Conservation (phyloP, 257 asterid species). For the Jacaranda mimosifolia region DNA sequence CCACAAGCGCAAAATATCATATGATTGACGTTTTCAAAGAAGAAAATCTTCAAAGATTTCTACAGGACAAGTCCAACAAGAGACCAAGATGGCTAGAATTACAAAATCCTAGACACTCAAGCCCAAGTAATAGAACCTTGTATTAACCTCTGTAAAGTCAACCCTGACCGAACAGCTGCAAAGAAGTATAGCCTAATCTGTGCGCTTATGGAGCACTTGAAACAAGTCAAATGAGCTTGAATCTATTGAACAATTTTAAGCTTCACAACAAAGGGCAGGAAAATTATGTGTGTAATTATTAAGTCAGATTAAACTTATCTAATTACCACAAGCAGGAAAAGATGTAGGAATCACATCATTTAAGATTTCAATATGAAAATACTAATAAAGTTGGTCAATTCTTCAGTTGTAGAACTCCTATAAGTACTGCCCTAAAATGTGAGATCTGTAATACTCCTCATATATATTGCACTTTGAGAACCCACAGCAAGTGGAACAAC, state of each 20-base stretch:
- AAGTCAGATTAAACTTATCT: neutral
- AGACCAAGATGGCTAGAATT: neutral
- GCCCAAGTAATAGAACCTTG: neutral
- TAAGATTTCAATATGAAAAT: neutral
- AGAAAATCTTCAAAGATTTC: neutral
- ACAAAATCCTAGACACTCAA: neutral
- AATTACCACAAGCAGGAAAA: neutral
- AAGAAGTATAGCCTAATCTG: neutral
- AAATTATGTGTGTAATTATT: neutral
- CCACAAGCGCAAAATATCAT: conserved; percentile 24
- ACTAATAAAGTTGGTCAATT: neutral
- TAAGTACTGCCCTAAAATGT: neutral
- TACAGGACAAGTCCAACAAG: neutral
- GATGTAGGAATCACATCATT: neutral
- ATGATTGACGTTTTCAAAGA: conserved; percentile 10
- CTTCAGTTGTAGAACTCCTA: neutral
- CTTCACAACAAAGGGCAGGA: neutral
- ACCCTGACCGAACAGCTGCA: neutral
- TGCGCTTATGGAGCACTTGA: neutral
- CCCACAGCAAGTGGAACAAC: neutral
- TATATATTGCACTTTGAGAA: neutral
- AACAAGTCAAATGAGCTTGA: neutral
- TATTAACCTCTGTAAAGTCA: neutral
- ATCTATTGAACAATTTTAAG: neutral
- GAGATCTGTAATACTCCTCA: conserved; percentile 3